These are phyloP conservation scores for Bonia amplexicaulis DNA, from an alignment of 176 grass and related monocot genomes.

Conservation along the genomic window DNA sequence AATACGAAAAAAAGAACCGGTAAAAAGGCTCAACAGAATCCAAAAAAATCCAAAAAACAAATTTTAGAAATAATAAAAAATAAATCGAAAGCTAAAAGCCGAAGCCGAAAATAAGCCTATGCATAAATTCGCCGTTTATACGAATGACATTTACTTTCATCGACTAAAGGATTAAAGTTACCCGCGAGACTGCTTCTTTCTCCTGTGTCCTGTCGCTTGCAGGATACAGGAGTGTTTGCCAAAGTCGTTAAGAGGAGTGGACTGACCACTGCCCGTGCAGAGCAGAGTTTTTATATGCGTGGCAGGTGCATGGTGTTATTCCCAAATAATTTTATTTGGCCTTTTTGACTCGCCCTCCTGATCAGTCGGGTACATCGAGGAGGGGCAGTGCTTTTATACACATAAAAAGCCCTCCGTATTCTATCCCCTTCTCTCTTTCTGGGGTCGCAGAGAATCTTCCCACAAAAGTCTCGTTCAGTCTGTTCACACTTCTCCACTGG, in stretches of 20 bases:
- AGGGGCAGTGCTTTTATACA: neutral
- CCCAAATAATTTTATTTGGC: neutral
- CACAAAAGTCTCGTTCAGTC: neutral
- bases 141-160: too few relatives aligned
- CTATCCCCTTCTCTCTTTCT: neutral
- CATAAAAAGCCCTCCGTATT: neutral
- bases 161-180: neutral
- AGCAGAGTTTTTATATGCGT: neutral
- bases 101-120: too few relatives aligned
- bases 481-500: constrained; percentile 29
- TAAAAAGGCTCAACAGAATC: too few relatives aligned
- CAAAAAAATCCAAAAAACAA: too few relatives aligned
- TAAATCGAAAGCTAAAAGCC: too few relatives aligned
- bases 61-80: too few relatives aligned
- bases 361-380: neutral
- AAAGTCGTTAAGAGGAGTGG: constrained; percentile 35
- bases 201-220: neutral
- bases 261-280: constrained; percentile 21
- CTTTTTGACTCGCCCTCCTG: constrained; percentile 24
- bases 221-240: neutral
- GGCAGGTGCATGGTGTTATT: constrained; percentile 17
- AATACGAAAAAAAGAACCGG: too few relatives aligned
- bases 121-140: neutral
- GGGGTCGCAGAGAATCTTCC: constrained; percentile 23
- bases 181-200: neutral